Base-by-base conservation (phyloP, 768 basidiomycete species). In the Tubosaeta sp. region DNA sequence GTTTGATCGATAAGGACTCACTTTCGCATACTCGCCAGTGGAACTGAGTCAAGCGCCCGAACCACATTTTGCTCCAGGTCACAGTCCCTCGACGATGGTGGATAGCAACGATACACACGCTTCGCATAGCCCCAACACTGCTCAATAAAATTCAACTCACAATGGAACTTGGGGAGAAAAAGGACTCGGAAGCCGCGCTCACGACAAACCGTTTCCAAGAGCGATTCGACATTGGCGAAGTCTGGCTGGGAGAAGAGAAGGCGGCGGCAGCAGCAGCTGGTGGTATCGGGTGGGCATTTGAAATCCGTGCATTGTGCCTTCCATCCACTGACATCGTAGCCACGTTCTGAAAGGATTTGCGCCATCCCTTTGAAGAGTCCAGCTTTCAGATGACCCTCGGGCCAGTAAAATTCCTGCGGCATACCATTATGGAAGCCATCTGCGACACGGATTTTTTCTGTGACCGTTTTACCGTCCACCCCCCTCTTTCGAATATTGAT, bases 391-490 rank as follows among this genome's bases (percentile, higher is more conserved):
- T 71, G 67, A 1, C 51, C 65, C 0, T 55, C 54, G 2, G 67
- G 66, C 53, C 59, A 74, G 52, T 74, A 74, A 16, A 74, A 51
- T 4, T 48, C n/a, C 45, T 74, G 71, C 0, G 55, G 51, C 0
- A 31, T 35, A 3, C 72, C 68, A 58, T 71, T 50, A 25, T 42
- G 27, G 22, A 25, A 37, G 5, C 19, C 17, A 19, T 47, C 67
- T 57, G 32, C 43, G 16, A 53, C 42, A 12, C 4, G 33, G 16
- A 57, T 50, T 34, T 54, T 58, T 16, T 59, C 12, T 1, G 29
- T 26, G 31, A 55, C 26, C 9, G 11, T 8, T 19, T 53, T 58
- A 14, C 54, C 52, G 31, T 57, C 49, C 12, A 44, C 54, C 1
- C 64, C 57, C 41, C 5, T 27, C 22, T 22, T 29, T 11, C 49